Conservation (phyloP, 176 grass and related monocot species). For the Calamus simplicifolius region DNA sequence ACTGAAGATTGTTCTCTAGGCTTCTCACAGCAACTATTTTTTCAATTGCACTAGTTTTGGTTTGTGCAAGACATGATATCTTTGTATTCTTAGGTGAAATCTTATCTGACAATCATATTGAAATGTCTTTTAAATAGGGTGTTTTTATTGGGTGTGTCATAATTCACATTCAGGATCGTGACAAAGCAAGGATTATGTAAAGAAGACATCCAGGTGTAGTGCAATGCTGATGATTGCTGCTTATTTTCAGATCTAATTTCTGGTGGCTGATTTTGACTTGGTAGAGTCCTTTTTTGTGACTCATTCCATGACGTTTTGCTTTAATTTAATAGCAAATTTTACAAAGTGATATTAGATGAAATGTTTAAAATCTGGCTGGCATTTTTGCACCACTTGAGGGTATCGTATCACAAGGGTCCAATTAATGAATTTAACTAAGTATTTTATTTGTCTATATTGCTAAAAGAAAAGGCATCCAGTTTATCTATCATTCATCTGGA, state of each 20-base stretch:
- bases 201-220: constrained; percentile 64
- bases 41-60: constrained; percentile 22
- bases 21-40: constrained; percentile 25
- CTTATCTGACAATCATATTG: constrained; percentile 70
- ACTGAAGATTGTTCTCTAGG: constrained; percentile 10
- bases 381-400: constrained; percentile 19
- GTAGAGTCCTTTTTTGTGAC: constrained; percentile 49
- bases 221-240: constrained; percentile 39
- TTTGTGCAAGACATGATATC: constrained; percentile 35
- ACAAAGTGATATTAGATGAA: constrained; percentile 26
- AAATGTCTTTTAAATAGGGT: constrained; percentile 91
- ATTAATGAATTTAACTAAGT: constrained; percentile 24
- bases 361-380: constrained; percentile 34
- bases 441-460: constrained; percentile 12
- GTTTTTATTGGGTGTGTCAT: constrained; percentile 90
- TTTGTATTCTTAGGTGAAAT: constrained; percentile 44
- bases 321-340: constrained; percentile 16
- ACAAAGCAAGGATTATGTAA: constrained; percentile 77
- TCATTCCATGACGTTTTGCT: constrained; percentile 14
- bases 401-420: constrained; percentile 18
- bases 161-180: constrained; percentile 76
- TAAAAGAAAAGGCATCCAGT: background rate
- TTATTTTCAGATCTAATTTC: constrained; percentile 47
- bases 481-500: no score
- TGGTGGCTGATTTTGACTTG: constrained; percentile 25